Conservation (phyloP, 1,284 basidiomycete species). For the Boletellus deceptivus region DNA sequence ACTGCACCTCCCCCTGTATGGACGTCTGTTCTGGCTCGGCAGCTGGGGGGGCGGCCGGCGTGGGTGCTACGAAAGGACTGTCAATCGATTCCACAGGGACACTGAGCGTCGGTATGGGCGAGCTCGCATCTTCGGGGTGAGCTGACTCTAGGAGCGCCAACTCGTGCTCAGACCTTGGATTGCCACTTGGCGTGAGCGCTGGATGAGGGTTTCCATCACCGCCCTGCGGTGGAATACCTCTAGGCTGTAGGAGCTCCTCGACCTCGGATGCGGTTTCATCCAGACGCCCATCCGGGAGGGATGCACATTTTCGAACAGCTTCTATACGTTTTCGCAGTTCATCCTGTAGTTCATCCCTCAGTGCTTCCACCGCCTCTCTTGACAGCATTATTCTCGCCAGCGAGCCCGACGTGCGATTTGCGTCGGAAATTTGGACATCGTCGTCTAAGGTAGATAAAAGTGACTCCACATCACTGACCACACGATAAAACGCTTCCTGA, state of each 20-base stretch:
- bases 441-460: conserved; percentile 49
- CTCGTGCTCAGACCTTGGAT: background rate
- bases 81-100: conserved; percentile 3
- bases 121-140: background rate
- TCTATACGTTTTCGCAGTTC: conserved; percentile 62
- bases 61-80: conserved; percentile 10
- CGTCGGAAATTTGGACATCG: conserved; percentile 25
- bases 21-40: background rate
- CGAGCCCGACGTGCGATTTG: conserved; percentile 23
- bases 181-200: background rate
- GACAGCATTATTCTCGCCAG: conserved; percentile 60
- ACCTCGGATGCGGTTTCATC: conserved; percentile 35
- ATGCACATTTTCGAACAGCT: conserved; percentile 12
- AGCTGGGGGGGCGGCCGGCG: background rate
- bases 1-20: background rate
- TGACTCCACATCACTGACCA: conserved; percentile 49
- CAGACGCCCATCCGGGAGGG: conserved; percentile 21
- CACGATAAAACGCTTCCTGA: conserved; percentile 35
- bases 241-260: background rate
- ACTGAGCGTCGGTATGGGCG: background rate
- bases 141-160: background rate
- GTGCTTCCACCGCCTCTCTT: conserved; percentile 54
- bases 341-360: conserved; percentile 63
- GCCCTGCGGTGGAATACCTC: background rate
- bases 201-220: background rate